Percentiles rank a stretch among this genome's conserved stretches.
phyloP scores from a whole-genome alignment of 2,329 filamentous ascomycete species.

The Paecilomyces dactylethromorphus region DNA sequence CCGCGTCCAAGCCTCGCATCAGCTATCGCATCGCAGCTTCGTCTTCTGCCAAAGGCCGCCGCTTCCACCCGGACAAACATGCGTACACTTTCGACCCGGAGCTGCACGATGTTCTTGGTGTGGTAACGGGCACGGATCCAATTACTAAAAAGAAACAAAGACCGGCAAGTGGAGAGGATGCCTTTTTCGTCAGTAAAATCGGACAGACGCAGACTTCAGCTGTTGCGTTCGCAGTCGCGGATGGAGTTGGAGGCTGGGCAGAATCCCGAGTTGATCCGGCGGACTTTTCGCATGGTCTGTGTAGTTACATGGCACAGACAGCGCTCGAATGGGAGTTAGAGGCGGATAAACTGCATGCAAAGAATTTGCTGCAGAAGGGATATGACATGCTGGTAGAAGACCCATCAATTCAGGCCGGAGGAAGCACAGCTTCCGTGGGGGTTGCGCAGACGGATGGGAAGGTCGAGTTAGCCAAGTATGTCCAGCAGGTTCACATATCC shows the following conservation, averaged over 20 bases:
- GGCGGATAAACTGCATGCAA: slow-evolving; percentile 47
- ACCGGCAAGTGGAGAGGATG: slow-evolving; percentile 83
- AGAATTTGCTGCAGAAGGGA: slow-evolving; percentile 69
- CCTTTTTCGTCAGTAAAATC: slow-evolving; percentile 85
- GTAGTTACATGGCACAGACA: slow-evolving; percentile 81
- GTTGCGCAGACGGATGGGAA: slow-evolving; percentile 65
- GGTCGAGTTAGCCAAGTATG: slow-evolving; percentile 76
- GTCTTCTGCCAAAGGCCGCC: slow-evolving; percentile 65
- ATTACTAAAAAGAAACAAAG: slow-evolving; percentile 57
- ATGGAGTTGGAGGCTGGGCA: slow-evolving; percentile 93
- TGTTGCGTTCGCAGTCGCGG: slow-evolving; percentile 81
- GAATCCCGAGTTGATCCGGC: slow-evolving; percentile 89
- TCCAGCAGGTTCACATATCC: not conserved
- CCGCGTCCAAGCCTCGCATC: slow-evolving; percentile 35
- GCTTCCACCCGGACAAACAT: slow-evolving; percentile 62
- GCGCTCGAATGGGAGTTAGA: slow-evolving; percentile 52
- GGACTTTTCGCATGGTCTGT: slow-evolving; percentile 90
- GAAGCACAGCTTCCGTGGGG: slow-evolving; percentile 87
- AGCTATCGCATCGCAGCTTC: slow-evolving; percentile 68
- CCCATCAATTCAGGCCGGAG: slow-evolving; percentile 67
- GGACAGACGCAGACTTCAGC: slow-evolving; percentile 42
- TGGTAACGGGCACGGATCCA: slow-evolving; percentile 29
- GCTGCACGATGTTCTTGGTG: slow-evolving; percentile 27
- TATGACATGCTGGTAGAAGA: slow-evolving; percentile 79
- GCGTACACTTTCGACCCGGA: slow-evolving; percentile 64